These are phyloP conservation scores for Mucor saturninus DNA, from an alignment of 371 early-diverging fungal species.

Conservation along the genomic window DNA sequence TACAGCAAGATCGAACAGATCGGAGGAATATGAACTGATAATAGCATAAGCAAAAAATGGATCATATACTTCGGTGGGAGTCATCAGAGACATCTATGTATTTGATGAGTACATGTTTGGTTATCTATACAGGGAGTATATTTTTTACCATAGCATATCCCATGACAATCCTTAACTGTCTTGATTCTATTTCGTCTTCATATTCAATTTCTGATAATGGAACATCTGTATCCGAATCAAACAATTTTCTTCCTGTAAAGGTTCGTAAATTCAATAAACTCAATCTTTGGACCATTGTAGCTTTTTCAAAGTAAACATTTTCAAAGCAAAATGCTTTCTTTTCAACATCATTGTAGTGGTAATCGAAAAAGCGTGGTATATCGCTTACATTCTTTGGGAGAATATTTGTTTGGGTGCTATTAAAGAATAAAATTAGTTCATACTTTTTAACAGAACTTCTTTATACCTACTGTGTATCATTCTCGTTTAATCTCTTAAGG, in stretches of 20 bases:
- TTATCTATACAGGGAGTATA: background rate
- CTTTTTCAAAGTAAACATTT: slow-evolving; percentile 25
- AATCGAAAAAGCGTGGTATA: no score
- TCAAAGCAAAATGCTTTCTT: slow-evolving; percentile 12
- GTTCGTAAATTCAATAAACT: slow-evolving; percentile 3
- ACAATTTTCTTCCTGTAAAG: slow-evolving; percentile 19
- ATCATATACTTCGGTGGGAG: slow-evolving; percentile 56
- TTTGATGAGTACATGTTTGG: background rate
- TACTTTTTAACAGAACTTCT: background rate
- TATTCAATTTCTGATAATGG: background rate
- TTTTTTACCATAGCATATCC: background rate
- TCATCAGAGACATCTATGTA: slow-evolving; percentile 58
- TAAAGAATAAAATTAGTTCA: no score
- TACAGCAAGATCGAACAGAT: slow-evolving; percentile 10
- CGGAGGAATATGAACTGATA: slow-evolving; percentile 34
- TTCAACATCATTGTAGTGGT: no score
- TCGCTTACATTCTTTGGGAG: background rate
- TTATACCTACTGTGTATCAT: background rate
- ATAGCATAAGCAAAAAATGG: slow-evolving; percentile 47
- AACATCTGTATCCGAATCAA: background rate
- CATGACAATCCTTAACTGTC: slow-evolving; percentile 4
- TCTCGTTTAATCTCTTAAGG: slow-evolving; percentile 14
- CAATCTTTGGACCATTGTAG: slow-evolving; percentile 32
- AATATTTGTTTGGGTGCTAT: background rate
- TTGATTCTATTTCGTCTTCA: slow-evolving; percentile 9